Percentiles rank a stretch among this genome's conserved stretches.
These are phyloP conservation scores for Daldinia grandis DNA, from an alignment of 495 filamentous ascomycete genomes.

Conservation along the genomic window DNA sequence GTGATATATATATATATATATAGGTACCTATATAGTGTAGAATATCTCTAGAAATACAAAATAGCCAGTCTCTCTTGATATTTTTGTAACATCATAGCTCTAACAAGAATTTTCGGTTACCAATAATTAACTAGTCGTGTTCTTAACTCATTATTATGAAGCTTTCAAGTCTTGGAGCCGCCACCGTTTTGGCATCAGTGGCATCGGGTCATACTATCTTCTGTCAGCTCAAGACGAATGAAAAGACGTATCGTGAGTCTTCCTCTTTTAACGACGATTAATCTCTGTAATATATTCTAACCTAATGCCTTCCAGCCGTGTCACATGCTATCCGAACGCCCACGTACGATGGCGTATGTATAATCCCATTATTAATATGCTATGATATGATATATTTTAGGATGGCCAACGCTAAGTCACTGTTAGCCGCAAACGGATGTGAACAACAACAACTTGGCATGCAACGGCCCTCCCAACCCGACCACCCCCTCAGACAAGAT, in stretches of 20 bases:
- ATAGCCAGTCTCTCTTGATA: not conserved
- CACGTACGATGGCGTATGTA: constrained; percentile 51
- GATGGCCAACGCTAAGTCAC: constrained; percentile 1
- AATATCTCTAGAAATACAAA: not conserved
- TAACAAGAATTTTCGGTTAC: not conserved
- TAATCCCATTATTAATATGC: not conserved
- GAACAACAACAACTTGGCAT: constrained; percentile 57
- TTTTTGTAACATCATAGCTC: not conserved
- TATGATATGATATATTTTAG: not conserved
- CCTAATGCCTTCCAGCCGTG: constrained; percentile 28
- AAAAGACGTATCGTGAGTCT: constrained; percentile 36
- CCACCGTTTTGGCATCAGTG: constrained; percentile 31
- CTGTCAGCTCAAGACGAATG: constrained; percentile 47
- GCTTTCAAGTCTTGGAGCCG: constrained; percentile 20
- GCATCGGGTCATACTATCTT: constrained; percentile 58
- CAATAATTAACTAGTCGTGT: not conserved
- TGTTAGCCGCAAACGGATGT: constrained; percentile 61
- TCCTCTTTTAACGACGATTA: not conserved
- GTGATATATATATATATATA: constrained; percentile 32
- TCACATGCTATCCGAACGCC: constrained; percentile 51
- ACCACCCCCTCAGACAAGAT: constrained; percentile 53
- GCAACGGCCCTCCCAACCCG: constrained; percentile 66
- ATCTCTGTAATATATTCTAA: constrained; percentile 5
- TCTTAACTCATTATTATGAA: constrained; percentile 28
- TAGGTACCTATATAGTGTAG: too few species aligned